phyloP scores from a whole-genome alignment of 345 rosid species.

The Populus tremula region DNA sequence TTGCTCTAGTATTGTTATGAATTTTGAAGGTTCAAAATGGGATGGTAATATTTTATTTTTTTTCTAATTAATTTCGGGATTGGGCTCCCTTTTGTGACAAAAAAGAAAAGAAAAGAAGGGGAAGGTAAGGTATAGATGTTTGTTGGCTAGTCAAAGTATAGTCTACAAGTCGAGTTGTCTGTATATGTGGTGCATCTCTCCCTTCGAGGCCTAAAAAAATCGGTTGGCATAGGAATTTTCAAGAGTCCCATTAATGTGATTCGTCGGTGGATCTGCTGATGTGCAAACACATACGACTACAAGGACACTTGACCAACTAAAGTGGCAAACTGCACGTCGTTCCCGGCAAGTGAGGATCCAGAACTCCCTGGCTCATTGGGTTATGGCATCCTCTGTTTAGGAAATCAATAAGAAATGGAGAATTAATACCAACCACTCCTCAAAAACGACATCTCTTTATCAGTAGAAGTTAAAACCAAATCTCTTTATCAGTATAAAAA shows the following conservation, averaged over 20 bases:
- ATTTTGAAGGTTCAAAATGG: background rate
- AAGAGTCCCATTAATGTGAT: background rate
- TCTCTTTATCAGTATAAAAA: too few species aligned
- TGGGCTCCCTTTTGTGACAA: too few species aligned
- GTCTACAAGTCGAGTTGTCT: background rate
- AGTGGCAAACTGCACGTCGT: background rate
- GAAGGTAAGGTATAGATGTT: background rate
- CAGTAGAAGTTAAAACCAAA: too few species aligned
- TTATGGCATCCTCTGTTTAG: background rate
- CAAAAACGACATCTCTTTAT: background rate
- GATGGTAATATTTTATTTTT: background rate
- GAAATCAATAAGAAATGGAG: background rate
- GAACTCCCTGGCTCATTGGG: background rate
- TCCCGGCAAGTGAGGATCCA: background rate
- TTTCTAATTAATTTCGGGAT: background rate
- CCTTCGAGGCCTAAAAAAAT: background rate
- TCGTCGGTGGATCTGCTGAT: background rate
- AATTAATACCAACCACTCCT: background rate
- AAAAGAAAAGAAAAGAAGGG: too few species aligned
- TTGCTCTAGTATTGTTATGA: background rate
- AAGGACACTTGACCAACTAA: constrained; percentile 1
- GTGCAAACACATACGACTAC: background rate
- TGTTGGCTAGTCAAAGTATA: background rate
- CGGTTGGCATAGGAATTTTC: background rate
- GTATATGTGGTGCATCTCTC: background rate